phyloP scores from a whole-genome alignment of 192 early-diverging fungal species.

The Coemansia sp. region DNA sequence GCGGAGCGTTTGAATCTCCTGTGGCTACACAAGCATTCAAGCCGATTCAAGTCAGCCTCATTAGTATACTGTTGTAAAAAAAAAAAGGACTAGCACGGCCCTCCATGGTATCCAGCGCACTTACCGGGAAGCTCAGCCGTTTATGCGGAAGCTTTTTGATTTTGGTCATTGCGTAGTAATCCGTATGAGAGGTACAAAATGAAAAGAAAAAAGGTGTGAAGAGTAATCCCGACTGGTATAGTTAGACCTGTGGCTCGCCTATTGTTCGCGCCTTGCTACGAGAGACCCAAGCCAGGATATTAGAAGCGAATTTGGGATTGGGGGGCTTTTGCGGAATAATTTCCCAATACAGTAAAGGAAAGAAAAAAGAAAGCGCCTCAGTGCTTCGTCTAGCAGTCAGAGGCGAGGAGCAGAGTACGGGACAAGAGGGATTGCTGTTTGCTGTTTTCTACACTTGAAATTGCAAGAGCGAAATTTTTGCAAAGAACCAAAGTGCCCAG shows the following conservation, averaged over 20 bases:
- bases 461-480: too few relatives aligned
- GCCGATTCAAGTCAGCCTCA: neutral
- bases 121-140: slow-evolving; percentile 53
- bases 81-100: neutral
- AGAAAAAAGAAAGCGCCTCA: neutral
- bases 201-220: neutral
- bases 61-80: neutral
- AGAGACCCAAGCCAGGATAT: neutral
- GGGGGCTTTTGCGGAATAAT: neutral
- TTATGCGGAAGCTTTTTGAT: slow-evolving; percentile 55
- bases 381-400: neutral
- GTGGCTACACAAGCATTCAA: slow-evolving; percentile 24
- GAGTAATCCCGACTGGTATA: neutral
- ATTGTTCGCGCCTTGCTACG: neutral
- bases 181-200: neutral
- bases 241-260: neutral
- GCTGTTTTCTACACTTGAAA: too few relatives aligned
- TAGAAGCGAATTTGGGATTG: neutral
- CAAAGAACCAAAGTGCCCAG: too few relatives aligned
- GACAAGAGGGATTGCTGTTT: too few relatives aligned
- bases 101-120: neutral
- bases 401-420: too few relatives aligned
- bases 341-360: neutral
- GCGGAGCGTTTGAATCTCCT: slow-evolving; percentile 49
- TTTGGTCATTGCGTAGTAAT: slow-evolving; percentile 31